Percentiles rank a stretch among this genome's conserved stretches.
These are phyloP conservation scores for Lophium mytilinum DNA, from an alignment of 495 filamentous ascomycete genomes.

Conservation along the genomic window DNA sequence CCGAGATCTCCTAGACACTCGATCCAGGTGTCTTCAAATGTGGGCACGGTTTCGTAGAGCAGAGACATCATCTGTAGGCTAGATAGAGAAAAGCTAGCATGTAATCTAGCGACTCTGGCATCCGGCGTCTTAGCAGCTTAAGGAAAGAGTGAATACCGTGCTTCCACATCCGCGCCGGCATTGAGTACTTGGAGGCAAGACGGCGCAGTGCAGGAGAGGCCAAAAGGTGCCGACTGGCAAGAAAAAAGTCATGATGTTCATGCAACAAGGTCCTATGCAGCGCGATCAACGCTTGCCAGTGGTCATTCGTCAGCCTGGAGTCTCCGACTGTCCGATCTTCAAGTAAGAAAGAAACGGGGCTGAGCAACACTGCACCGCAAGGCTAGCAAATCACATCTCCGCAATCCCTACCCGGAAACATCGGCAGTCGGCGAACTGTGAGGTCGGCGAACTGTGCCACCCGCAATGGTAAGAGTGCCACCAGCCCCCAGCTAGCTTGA, in stretches of 20 bases:
- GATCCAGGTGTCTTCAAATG: too few relatives aligned
- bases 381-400: too few relatives aligned
- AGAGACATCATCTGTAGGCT: conserved; percentile 68
- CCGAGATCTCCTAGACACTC: too few relatives aligned
- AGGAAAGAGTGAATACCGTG: conserved; percentile 71
- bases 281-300: conserved; percentile 67
- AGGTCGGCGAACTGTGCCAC: too few relatives aligned
- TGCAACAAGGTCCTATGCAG: conserved; percentile 50
- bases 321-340: too few relatives aligned
- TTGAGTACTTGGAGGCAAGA: conserved; percentile 59
- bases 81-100: conserved; percentile 74
- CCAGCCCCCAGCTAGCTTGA: too few relatives aligned
- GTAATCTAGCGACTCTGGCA: conserved; percentile 64
- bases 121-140: conserved; percentile 56
- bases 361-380: too few relatives aligned
- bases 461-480: too few relatives aligned
- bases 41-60: conserved; percentile 67
- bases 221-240: conserved; percentile 65
- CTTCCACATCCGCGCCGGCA: conserved; percentile 78
- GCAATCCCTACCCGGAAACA: too few relatives aligned
- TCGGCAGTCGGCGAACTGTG: too few relatives aligned
- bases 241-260: too few relatives aligned
- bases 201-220: conserved; percentile 48
- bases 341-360: too few relatives aligned
- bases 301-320: conserved; percentile 47